Evolutionary conservation across 1,139 yeast species (phyloP).

Genomic region (Debaryomycetaceae sp.): DNA sequence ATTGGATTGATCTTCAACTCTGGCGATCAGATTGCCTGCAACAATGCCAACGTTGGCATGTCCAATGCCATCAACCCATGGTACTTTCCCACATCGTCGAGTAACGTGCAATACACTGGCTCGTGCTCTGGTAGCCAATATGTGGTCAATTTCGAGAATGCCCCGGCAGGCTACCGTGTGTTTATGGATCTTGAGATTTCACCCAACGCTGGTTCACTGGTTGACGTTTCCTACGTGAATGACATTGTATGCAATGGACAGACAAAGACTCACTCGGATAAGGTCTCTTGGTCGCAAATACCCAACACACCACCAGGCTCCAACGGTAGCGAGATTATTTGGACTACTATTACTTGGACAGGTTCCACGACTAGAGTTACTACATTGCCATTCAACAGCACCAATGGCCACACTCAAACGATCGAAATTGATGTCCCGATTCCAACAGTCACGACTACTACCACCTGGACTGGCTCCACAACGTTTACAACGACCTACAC

Average conservation of each 20-base stretch:
- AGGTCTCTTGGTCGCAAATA: neutral
- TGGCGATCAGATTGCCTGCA: constrained; percentile 19
- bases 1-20: constrained; percentile 16
- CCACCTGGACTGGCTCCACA: constrained; percentile 13
- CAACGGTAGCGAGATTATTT: constrained; percentile 6
- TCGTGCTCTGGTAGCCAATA: constrained; percentile 15
- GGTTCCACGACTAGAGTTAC: constrained; percentile 10
- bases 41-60: constrained; percentile 16
- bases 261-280: neutral
- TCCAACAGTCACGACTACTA: constrained; percentile 17
- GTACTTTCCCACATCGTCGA: constrained; percentile 15
- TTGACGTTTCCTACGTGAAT: neutral
- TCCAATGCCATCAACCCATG: constrained; percentile 21
- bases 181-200: constrained; percentile 18
- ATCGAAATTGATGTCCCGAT: constrained; percentile 16
- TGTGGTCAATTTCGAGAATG: constrained; percentile 15
- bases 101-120: constrained; percentile 9
- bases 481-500: constrained; percentile 13
- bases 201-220: constrained; percentile 4
- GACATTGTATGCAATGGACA: neutral
- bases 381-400: constrained; percentile 13
- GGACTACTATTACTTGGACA: constrained; percentile 9
- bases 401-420: constrained; percentile 13
- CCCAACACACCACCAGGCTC: constrained; percentile 4
- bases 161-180: constrained; percentile 32